phyloP scores from a whole-genome alignment of 345 rosid species.

The Populus deltoides region DNA sequence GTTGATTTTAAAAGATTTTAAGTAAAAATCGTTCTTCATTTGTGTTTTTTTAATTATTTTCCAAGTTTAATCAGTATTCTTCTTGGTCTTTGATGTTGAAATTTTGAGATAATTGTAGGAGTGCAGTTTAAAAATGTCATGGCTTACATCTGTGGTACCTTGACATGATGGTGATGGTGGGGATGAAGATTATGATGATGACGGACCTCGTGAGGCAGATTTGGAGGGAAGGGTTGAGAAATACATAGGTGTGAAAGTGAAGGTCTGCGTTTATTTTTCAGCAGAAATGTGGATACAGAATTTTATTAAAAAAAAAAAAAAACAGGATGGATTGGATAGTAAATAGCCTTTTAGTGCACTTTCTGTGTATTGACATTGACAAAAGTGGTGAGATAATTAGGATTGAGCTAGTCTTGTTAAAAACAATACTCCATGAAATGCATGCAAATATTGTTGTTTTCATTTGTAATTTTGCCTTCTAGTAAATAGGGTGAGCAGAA shows the following conservation, averaged over 20 bases:
- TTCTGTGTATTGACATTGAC: too few species aligned
- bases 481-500: neutral
- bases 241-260: slow-evolving; percentile 91
- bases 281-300: neutral
- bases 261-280: slow-evolving; percentile 41
- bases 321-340: neutral
- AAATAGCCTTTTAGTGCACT: neutral
- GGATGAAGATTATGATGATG: slow-evolving; percentile 67
- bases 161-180: slow-evolving; percentile 66
- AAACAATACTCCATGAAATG: neutral
- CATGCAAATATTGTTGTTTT: neutral
- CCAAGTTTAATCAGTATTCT: neutral
- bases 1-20: too few species aligned
- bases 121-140: neutral
- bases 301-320: too few species aligned
- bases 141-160: slow-evolving; percentile 2
- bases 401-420: neutral
- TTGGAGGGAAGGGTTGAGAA: slow-evolving; percentile 86
- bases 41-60: neutral
- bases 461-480: neutral
- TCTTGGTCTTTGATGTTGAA: neutral
- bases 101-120: neutral
- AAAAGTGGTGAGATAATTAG: too few species aligned
- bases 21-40: neutral
- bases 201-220: slow-evolving; percentile 64